phyloP scores from a whole-genome alignment of 2,329 filamentous ascomycete species.

The Hymenoscyphus repandus region DNA sequence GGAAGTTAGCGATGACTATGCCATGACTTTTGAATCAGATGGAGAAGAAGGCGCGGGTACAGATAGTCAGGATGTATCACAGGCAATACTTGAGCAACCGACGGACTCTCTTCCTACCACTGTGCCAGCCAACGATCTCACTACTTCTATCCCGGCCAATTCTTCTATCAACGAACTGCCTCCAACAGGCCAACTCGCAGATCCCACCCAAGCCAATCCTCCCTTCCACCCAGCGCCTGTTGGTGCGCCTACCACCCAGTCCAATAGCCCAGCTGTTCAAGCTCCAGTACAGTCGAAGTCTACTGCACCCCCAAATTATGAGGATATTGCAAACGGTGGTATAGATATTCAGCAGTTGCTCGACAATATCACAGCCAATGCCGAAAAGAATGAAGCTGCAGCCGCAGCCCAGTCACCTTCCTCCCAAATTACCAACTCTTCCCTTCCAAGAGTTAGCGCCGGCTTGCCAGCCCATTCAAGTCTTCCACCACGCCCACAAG shows the following conservation, averaged over 20 bases:
- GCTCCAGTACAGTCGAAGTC: conserved; percentile 16
- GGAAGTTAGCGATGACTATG: conserved; percentile 33
- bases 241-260: conserved; percentile 11
- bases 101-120: conserved; percentile 21
- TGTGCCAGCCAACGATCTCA: conserved; percentile 19
- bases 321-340: conserved; percentile 27
- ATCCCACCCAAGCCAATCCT: conserved; percentile 21
- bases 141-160: conserved; percentile 14
- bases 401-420: conserved; percentile 17
- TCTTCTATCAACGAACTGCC: conserved; percentile 16
- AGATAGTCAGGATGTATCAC: conserved; percentile 31
- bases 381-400: conserved; percentile 28
- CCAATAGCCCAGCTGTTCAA: conserved; percentile 19
- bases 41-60: conserved; percentile 24
- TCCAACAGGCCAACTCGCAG: conserved; percentile 9
- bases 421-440: conserved; percentile 18
- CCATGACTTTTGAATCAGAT: conserved; percentile 34
- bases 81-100: conserved; percentile 26
- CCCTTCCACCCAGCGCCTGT: conserved; percentile 9
- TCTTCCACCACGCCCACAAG: conserved; percentile 32
- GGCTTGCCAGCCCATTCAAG: conserved; percentile 31
- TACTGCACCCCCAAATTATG: conserved; percentile 20
- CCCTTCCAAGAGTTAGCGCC: conserved; percentile 20
- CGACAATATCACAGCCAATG: conserved; percentile 35
- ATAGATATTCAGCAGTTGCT: conserved; percentile 34